Base-by-base conservation (phyloP, 2,329 filamentous ascomycete genomes). In the Gnomoniopsis smithogilvyi region DNA sequence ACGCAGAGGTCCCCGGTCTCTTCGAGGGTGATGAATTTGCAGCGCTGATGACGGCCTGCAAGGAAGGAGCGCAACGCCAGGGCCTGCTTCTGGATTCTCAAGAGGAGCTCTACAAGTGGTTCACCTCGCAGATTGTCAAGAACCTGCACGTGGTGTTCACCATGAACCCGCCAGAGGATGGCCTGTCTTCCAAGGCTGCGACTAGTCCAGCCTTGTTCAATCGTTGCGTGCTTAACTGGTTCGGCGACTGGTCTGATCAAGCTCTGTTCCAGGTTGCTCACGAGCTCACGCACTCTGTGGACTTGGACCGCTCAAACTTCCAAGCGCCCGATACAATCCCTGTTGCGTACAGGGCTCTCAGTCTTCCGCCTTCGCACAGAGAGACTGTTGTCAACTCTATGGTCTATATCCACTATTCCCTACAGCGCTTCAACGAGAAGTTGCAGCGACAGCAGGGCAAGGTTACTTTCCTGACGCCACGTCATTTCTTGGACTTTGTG, bases 21-120 rank as follows among this genome's bases (percentile, higher is more conserved):
- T 99, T 99, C 66, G 96, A 99, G 75, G 95, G 95, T n/a, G 95
- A 99, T 67, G 95, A 99, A 66, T 94, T 96, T 67, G 92, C 95
- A 17, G 91, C 95, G n/a, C 80, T 99, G 64, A 98, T 99, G 95
- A 99, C 96, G 26, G 92, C 93, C 57, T 99, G 96, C 80, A 98
- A 97, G 74, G 95, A 99, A 77, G 96, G 95, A 61, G 94, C 95
- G 21, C 95, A 99, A 73, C 89, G 93, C 63, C 95, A 99, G 78
- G 95, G 95, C 51, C 82, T 98, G 60, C 86, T 98, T 60, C 84
- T 99, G 1, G 95, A 99, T 76, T 98, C 95, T 1, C 93, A 96
- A 66, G 96, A 99, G 77, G 95, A 99, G 74, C 81, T 99, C n/a
- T 99, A 99, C 82, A 98, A 98, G 78, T 99, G 95, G 95, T 99